Percentiles rank a stretch among this genome's conserved stretches.
phyloP scores from a whole-genome alignment of 1,139 yeast species.

The Yamadazyma trypodendri region DNA sequence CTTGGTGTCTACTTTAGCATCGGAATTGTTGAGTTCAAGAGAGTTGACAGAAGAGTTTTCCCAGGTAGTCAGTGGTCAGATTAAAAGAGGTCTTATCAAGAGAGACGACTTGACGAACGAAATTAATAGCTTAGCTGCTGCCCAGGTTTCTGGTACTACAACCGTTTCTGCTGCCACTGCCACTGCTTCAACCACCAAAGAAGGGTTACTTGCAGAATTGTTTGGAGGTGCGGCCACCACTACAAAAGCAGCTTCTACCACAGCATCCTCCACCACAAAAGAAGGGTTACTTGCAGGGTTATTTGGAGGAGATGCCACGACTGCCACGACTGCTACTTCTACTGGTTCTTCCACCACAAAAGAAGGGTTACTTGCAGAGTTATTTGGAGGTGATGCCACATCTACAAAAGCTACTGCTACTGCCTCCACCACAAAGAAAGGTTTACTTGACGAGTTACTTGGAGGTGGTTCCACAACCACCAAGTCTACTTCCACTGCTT shows the following conservation, averaged over 20 bases:
- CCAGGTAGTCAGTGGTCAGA: slow-evolving; percentile 14
- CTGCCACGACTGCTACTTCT: slow-evolving; percentile 10
- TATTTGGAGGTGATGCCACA: slow-evolving; percentile 14
- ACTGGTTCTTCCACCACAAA: slow-evolving; percentile 12
- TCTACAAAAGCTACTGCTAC: slow-evolving; percentile 12
- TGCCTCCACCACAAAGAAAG: slow-evolving; percentile 12
- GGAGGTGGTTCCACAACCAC: slow-evolving; percentile 7
- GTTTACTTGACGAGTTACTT: slow-evolving; percentile 11
- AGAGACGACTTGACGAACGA: slow-evolving; percentile 9
- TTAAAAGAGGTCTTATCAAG: slow-evolving; percentile 17
- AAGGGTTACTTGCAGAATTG: slow-evolving; percentile 11
- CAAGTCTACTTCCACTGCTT: slow-evolving; percentile 9
- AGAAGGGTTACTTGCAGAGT: slow-evolving; percentile 17
- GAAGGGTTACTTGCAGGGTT: slow-evolving; percentile 11
- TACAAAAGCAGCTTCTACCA: slow-evolving; percentile 4
- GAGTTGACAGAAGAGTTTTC: slow-evolving; percentile 17
- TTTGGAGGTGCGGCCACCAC: slow-evolving; percentile 1
- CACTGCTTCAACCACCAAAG: too few relatives aligned
- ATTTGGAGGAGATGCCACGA: slow-evolving; percentile 5
- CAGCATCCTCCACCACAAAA: slow-evolving; percentile 4
- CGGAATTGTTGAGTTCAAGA: slow-evolving; percentile 17
- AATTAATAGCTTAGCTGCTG: slow-evolving; percentile 8
- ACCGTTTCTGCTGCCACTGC: slow-evolving; percentile 5
- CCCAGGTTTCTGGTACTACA: slow-evolving; percentile 9
- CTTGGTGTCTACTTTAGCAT: slow-evolving; percentile 20